Percentiles rank a stretch among this genome's conserved stretches.
Evolutionary conservation across 345 rosid species (phyloP).

Genomic region (Passiflora organensis): DNA sequence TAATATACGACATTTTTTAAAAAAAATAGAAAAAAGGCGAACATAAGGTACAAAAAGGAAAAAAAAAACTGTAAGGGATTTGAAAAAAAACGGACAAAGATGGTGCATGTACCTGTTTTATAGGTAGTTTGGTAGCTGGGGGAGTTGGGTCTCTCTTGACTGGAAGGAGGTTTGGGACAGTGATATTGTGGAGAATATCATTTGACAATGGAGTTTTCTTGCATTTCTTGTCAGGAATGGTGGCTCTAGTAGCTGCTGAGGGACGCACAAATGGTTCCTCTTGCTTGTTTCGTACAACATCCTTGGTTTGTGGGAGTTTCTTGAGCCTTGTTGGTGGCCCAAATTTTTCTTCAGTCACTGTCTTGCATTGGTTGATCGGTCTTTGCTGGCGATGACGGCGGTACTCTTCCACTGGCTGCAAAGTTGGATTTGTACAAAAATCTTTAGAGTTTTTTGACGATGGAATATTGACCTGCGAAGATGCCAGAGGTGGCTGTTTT

Average conservation of each 20-base stretch:
- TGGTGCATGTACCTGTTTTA: constrained; percentile 43
- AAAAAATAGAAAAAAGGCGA: background rate
- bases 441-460: constrained; percentile 1
- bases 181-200: constrained; percentile 32
- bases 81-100: background rate
- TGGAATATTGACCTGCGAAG: background rate
- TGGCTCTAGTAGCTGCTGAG: constrained; percentile 28
- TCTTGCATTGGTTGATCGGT: constrained; percentile 26
- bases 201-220: constrained; percentile 54
- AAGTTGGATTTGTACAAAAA: background rate
- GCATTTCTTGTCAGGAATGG: constrained; percentile 48
- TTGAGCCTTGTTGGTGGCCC: constrained; percentile 15
- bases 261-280: constrained; percentile 61
- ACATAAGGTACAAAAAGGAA: background rate
- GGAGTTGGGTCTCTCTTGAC: constrained; percentile 69
- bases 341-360: constrained; percentile 11
- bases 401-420: background rate
- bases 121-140: constrained; percentile 44
- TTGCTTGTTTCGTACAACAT: constrained; percentile 43
- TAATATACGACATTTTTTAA: constrained; percentile 6
- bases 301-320: constrained; percentile 42
- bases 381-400: constrained; percentile 5
- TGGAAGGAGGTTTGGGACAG: constrained; percentile 51
- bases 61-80: background rate
- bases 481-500: background rate